Conservation (phyloP, 768 basidiomycete species). For the Fomitopsis pulvina region DNA sequence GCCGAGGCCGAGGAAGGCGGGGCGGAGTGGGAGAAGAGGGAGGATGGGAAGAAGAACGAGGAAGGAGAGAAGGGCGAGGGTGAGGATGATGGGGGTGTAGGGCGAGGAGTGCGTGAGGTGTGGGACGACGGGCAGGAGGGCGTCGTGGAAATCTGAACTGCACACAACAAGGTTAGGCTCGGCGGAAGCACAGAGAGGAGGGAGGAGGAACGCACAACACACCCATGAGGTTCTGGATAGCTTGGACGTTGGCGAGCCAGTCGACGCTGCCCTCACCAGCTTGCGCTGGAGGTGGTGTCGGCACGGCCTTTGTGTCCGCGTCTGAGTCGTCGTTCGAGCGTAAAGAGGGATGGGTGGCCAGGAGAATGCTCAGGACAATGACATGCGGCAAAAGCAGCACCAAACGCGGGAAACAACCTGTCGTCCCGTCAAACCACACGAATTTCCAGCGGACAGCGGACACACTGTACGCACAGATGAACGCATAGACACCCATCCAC, state of each 20-base stretch:
- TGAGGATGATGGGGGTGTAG: conserved; percentile 48
- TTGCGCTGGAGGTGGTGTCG: conserved; percentile 30
- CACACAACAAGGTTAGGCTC: background rate
- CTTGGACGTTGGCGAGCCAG: conserved; percentile 86
- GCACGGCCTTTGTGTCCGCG: conserved; percentile 6
- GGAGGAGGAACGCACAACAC: conserved; percentile 43
- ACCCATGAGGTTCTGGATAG: conserved; percentile 90
- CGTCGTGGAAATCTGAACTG: conserved; percentile 59
- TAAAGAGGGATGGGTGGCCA: conserved; percentile 52
- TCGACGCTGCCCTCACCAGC: conserved; percentile 61
- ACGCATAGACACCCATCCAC: conserved; percentile 74
- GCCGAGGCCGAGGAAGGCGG: conserved; percentile 44
- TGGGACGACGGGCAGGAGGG: conserved; percentile 42
- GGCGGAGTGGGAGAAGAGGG: conserved; percentile 31
- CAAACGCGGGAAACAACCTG: conserved; percentile 75
- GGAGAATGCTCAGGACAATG: conserved; percentile 54
- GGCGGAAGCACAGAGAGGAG: background rate
- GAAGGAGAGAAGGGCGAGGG: conserved; percentile 39
- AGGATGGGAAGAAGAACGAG: conserved; percentile 22
- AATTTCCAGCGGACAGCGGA: background rate
- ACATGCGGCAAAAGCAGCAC: conserved; percentile 65
- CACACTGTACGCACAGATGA: conserved; percentile 56
- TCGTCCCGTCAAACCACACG: background rate
- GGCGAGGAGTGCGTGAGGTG: conserved; percentile 46
- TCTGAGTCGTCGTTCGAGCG: conserved; percentile 3